Evolutionary conservation across 2,329 filamentous ascomycete genomes (phyloP).

Genomic region (Colletotrichum echinochloae): DNA sequence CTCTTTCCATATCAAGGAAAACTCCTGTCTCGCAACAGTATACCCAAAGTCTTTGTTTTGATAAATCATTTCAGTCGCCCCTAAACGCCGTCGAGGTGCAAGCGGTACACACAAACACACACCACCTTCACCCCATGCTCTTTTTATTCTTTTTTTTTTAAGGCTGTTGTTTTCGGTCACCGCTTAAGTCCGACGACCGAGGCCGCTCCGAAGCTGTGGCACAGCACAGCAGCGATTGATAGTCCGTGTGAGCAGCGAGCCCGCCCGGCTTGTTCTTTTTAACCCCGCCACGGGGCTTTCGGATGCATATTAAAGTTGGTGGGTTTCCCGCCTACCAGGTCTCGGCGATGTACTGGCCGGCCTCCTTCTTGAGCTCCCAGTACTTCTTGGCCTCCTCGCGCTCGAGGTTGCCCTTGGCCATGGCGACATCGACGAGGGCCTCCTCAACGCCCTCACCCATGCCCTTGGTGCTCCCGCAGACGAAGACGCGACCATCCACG

Average conservation of each 20-base stretch:
- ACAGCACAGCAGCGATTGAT: slow-evolving; percentile 18
- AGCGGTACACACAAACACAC: too few species aligned
- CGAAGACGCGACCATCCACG: slow-evolving; percentile 94
- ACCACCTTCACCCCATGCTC: slow-evolving; percentile 12
- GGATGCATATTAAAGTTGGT: slow-evolving; percentile 1
- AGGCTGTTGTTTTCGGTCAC: slow-evolving; percentile 10
- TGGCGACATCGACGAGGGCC: slow-evolving; percentile 88
- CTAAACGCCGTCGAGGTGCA: slow-evolving; percentile 35
- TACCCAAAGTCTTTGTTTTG: slow-evolving; percentile 1
- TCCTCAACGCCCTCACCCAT: slow-evolving; percentile 98
- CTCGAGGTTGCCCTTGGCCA: slow-evolving; percentile 90
- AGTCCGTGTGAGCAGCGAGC: slow-evolving; percentile 26
- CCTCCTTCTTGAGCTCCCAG: slow-evolving; percentile 92
- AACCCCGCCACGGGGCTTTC: slow-evolving; percentile 14
- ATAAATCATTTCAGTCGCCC: slow-evolving; percentile 12
- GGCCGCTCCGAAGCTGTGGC: slow-evolving; percentile 24
- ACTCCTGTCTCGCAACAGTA: slow-evolving; percentile 25
- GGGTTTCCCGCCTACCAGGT: slow-evolving; percentile 64
- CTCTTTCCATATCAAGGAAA: neutral
- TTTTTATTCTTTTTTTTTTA: neutral
- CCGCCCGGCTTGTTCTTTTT: too few species aligned
- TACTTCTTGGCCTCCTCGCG: slow-evolving; percentile 85
- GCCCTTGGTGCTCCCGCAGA: slow-evolving; percentile 93
- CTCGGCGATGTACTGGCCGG: slow-evolving; percentile 94
- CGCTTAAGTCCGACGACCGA: slow-evolving; percentile 35